Conservation (phyloP, 345 rosid species). For the Citrus maxima region DNA sequence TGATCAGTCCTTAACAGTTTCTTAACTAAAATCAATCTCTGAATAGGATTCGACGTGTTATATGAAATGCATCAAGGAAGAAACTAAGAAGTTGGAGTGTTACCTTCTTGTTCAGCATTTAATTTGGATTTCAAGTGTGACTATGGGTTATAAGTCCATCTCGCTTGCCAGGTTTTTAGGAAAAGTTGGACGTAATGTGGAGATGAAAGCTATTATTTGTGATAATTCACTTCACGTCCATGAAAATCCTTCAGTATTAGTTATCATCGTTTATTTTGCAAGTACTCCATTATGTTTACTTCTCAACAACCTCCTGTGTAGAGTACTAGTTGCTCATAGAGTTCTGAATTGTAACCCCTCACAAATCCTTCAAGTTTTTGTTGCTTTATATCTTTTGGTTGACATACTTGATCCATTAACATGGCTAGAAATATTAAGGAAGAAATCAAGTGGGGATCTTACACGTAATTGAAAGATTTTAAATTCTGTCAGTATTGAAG, state of each 20-base stretch:
- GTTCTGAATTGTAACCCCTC: not conserved
- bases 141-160: not conserved
- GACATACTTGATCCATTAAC: not conserved
- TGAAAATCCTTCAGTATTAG: not conserved
- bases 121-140: not conserved
- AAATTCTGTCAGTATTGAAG: not conserved
- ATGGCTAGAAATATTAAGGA: not conserved
- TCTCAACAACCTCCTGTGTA: not conserved
- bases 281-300: not conserved
- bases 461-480: not conserved
- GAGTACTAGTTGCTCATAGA: not conserved
- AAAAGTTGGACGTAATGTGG: not conserved
- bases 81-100: not conserved
- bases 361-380: not conserved
- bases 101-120: not conserved
- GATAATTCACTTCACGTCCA: not conserved
- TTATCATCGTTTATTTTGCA: not conserved
- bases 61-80: not conserved
- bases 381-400: not conserved
- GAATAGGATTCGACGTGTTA: not conserved
- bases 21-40: not conserved
- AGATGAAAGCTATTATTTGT: not conserved
- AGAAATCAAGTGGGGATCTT: not conserved
- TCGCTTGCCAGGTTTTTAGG: not conserved
- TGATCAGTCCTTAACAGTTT: not conserved